phyloP scores from a whole-genome alignment of 2,329 filamentous ascomycete genomes.

The Cercospora berteroae region DNA sequence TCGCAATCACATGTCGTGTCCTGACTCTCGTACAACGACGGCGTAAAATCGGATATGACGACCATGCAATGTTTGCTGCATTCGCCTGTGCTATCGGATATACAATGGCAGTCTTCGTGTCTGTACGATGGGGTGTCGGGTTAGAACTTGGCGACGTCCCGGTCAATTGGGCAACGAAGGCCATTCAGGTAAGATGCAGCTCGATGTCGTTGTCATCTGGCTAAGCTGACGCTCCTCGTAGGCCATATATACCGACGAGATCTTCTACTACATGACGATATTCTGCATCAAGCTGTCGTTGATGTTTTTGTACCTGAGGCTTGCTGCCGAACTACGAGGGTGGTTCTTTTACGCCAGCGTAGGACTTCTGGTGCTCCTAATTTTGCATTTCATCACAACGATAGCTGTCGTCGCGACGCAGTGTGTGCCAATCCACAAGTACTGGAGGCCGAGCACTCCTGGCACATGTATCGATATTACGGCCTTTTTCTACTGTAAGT shows the following conservation, averaged over 20 bases:
- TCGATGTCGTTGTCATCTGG: background rate
- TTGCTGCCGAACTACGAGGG: constrained; percentile 32
- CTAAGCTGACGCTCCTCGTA: constrained; percentile 6
- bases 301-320: constrained; percentile 42
- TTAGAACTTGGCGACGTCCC: constrained; percentile 19
- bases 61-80: constrained; percentile 25
- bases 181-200: constrained; percentile 20
- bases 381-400: constrained; percentile 37
- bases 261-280: constrained; percentile 43
- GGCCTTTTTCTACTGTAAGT: constrained; percentile 36
- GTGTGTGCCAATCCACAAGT: constrained; percentile 39
- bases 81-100: constrained; percentile 24
- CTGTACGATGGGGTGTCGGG: constrained; percentile 29
- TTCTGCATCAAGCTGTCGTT: constrained; percentile 44
- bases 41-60: constrained; percentile 25
- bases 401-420: constrained; percentile 40
- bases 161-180: constrained; percentile 21
- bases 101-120: constrained; percentile 21
- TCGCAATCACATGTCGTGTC: constrained; percentile 24
- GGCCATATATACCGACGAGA: constrained; percentile 32
- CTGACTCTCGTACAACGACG: constrained; percentile 21
- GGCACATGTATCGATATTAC: constrained; percentile 40
- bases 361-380: constrained; percentile 37
- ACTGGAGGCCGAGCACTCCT: constrained; percentile 32
- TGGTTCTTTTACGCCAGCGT: constrained; percentile 29